Conservation (phyloP, 345 rosid species). For the Citrus cavaleriei region DNA sequence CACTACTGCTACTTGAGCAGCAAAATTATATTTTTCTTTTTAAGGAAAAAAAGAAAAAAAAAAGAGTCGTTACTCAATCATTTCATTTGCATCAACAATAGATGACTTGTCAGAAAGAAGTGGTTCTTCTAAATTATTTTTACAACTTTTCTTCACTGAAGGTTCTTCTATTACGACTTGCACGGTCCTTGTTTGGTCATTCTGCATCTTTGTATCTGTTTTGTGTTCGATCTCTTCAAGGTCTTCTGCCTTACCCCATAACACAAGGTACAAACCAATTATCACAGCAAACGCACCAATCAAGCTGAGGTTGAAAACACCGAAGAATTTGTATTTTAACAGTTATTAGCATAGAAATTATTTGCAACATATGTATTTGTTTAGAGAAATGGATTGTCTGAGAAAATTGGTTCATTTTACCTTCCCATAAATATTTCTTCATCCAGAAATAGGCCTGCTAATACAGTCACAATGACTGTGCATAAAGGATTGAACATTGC, state of each 20-base stretch:
- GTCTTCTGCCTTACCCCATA: slow-evolving; percentile 70
- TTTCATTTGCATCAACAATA: background rate
- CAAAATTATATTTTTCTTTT: no score
- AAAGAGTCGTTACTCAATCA: background rate
- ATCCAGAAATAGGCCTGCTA: slow-evolving; percentile 50
- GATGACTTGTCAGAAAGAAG: slow-evolving; percentile 35
- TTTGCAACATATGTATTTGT: background rate
- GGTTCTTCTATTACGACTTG: slow-evolving; percentile 35
- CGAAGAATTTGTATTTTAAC: background rate
- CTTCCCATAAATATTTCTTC: slow-evolving; percentile 55
- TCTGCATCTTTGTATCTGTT: slow-evolving; percentile 17
- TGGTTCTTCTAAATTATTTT: slow-evolving; percentile 39
- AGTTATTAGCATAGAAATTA: background rate
- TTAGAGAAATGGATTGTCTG: no score
- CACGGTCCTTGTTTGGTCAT: slow-evolving; percentile 15
- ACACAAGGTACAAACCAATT: slow-evolving; percentile 42
- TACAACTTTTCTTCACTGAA: slow-evolving; percentile 17
- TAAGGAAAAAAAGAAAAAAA: background rate
- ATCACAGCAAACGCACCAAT: slow-evolving; percentile 53
- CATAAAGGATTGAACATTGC: slow-evolving; percentile 63
- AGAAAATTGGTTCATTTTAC: slow-evolving; percentile 17
- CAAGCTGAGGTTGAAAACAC: slow-evolving; percentile 30
- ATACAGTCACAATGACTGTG: slow-evolving; percentile 53
- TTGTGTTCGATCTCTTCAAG: slow-evolving; percentile 16
- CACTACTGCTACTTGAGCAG: no score